Evolutionary conservation across 805 yeast species (phyloP).

Genomic region (Wickerhamomyces bisporus): DNA sequence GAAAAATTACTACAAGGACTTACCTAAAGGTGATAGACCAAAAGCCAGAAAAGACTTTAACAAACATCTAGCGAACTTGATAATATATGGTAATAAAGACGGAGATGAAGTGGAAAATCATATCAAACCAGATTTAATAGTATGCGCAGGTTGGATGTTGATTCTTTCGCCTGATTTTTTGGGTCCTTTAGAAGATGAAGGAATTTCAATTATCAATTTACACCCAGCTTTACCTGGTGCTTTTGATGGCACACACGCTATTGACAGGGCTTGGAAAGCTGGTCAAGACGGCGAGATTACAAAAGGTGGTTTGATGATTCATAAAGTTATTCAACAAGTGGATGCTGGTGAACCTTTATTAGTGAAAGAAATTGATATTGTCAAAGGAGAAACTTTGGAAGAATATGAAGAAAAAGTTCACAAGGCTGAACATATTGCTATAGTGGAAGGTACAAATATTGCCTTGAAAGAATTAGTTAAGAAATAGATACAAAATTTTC

Average conservation of each 20-base stretch:
- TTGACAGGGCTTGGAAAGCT: slow-evolving; percentile 93
- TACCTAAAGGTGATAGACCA: slow-evolving; percentile 64
- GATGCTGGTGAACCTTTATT: slow-evolving; percentile 89
- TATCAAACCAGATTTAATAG: slow-evolving; percentile 73
- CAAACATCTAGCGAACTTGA: slow-evolving; percentile 64
- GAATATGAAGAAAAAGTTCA: slow-evolving; percentile 82
- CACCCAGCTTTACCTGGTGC: slow-evolving; percentile 98
- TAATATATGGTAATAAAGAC: slow-evolving; percentile 43
- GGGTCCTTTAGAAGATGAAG: slow-evolving; percentile 51
- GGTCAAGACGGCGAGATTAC: slow-evolving; percentile 78
- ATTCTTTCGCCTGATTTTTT: slow-evolving; percentile 78
- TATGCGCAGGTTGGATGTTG: slow-evolving; percentile 99
- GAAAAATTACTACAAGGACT: slow-evolving; percentile 65
- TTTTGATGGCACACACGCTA: slow-evolving; percentile 96
- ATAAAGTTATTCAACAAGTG: slow-evolving; percentile 92
- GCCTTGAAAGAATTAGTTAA: slow-evolving; percentile 36
- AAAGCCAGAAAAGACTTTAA: slow-evolving; percentile 69
- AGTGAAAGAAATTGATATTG: slow-evolving; percentile 70
- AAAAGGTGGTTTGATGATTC: slow-evolving; percentile 94
- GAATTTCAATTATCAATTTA: slow-evolving; percentile 79
- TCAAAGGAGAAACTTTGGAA: slow-evolving; percentile 66
- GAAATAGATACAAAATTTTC: background rate
- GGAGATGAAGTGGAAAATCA: slow-evolving; percentile 30
- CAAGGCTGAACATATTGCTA: slow-evolving; percentile 78
- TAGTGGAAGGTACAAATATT: slow-evolving; percentile 81